Evolutionary conservation across 192 early-diverging fungal genomes (phyloP).

Genomic region (Rhizophagus clarus): DNA sequence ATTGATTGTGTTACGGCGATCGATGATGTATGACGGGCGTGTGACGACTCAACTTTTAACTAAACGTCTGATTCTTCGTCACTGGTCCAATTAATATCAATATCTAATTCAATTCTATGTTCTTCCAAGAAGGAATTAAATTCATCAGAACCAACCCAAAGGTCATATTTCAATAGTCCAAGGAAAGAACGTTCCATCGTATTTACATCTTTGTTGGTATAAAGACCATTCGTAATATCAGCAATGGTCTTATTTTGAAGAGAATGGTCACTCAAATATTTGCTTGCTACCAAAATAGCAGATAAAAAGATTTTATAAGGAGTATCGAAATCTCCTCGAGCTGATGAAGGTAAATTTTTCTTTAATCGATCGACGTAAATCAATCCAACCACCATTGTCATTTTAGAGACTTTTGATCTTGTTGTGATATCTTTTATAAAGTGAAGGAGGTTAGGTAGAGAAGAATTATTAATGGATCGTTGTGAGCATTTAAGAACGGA

Average conservation of each 20-base stretch:
- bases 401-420: constrained; percentile 36
- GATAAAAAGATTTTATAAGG: constrained; percentile 75
- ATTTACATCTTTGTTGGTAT: constrained; percentile 57
- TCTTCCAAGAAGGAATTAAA: constrained; percentile 45
- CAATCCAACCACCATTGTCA: constrained; percentile 60
- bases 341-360: constrained; percentile 57
- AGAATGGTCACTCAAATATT: constrained; percentile 59
- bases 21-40: too few species aligned
- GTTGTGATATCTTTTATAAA: constrained; percentile 39
- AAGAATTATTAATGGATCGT: constrained; percentile 18
- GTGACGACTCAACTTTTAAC: too few species aligned
- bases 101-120: constrained; percentile 37
- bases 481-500: constrained; percentile 28
- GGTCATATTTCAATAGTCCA: constrained; percentile 54
- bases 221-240: constrained; percentile 52
- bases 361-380: constrained; percentile 75
- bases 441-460: constrained; percentile 31
- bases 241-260: constrained; percentile 44
- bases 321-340: constrained; percentile 69
- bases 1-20: too few species aligned
- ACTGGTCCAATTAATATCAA: constrained; percentile 16
- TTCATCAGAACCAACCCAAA: constrained; percentile 55
- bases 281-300: constrained; percentile 67
- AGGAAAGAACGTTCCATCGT: constrained; percentile 61
- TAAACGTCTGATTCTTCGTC: neutral